Evolutionary conservation across 768 basidiomycete genomes (phyloP).

Genomic region (Hemileccinum impolitum): DNA sequence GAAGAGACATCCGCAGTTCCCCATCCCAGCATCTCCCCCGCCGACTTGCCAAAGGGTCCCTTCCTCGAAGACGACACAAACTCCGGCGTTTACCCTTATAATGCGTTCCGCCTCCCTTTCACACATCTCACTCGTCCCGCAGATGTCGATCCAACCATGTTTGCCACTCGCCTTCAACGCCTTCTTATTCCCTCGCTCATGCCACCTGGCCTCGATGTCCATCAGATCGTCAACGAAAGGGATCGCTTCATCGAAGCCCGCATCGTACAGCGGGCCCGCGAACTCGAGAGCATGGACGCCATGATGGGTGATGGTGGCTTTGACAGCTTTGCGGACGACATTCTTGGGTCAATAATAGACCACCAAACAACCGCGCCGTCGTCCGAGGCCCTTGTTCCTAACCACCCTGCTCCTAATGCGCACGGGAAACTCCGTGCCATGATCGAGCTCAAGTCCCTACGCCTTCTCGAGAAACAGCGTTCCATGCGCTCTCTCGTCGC

Average conservation of each 20-base stretch:
- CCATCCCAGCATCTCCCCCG: constrained; percentile 41
- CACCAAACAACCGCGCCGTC: constrained; percentile 15
- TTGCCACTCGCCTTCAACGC: constrained; percentile 72
- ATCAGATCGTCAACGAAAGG: constrained; percentile 86
- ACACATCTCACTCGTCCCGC: constrained; percentile 67
- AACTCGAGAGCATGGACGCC: constrained; percentile 76
- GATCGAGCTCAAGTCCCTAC: constrained; percentile 90
- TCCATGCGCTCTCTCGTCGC: constrained; percentile 80
- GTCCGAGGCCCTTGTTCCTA: constrained; percentile 16
- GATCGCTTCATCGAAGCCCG: constrained; percentile 89
- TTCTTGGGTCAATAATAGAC: constrained; percentile 8
- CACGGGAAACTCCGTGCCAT: constrained; percentile 85
- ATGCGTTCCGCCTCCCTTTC: constrained; percentile 84
- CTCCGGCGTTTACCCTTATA: constrained; percentile 89
- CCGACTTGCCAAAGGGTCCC: constrained; percentile 67
- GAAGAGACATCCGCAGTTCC: constrained; percentile 47
- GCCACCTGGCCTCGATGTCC: constrained; percentile 90
- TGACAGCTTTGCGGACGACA: constrained; percentile 46
- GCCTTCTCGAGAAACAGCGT: constrained; percentile 89
- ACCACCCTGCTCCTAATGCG: constrained; percentile 56
- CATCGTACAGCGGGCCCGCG: constrained; percentile 82
- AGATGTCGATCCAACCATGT: constrained; percentile 57
- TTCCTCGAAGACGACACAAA: constrained; percentile 76
- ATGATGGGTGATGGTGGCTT: constrained; percentile 78
- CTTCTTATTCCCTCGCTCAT: constrained; percentile 85